Base-by-base conservation (phyloP, 2,329 filamentous ascomycete species). In the Sordariomycetes sp. region DNA sequence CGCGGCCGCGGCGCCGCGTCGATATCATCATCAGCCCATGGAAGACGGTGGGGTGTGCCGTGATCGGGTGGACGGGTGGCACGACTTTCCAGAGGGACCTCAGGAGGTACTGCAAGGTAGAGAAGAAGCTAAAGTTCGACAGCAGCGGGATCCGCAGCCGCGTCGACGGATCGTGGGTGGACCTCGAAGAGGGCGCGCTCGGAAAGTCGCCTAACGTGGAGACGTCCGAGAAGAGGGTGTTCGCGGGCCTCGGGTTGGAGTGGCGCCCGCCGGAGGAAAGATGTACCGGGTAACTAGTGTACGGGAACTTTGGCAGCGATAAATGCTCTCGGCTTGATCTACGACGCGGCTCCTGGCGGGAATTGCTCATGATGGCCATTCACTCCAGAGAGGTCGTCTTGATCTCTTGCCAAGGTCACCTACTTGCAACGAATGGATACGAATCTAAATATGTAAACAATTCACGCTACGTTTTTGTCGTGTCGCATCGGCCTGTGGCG, bases 1-100 rank as follows among this genome's bases (percentile, higher is more conserved):
- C 22, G 53, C 58, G 22, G 56, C 78, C 80, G 1, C 92, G 96
- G 66, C 82, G 90, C 22, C 79, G 92, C 52, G 91, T 97, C 1
- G 92, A 97, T 66, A 96, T 97, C 59, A 92, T 97, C 62, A 76
- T 97, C 60, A 84, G 83, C 24, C 90, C 91, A 0, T 96, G 92
- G 89, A 85, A 84, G 58, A 95, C 90, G 0, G 84, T 88, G 0
- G 92, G 94, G 0, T 96, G 90, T 63, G 92, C 91, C 0, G 78
- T 97, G 3, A 72, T 92, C 20, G 91, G 90, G 1, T 97, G 92
- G 94, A 86, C 82, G 17, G 89, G 90, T 1, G 92, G 85, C 1
- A 95, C 86, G 0, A 96, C 90, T 0, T 97, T 96, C 63, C 83
- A 96, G 73, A 77, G 92, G 25, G 94, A 97, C 68, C 68, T 97